These are phyloP conservation scores for Sordariomycetes sp. DNA, from an alignment of 2,329 filamentous ascomycete genomes.

Conservation along the genomic window DNA sequence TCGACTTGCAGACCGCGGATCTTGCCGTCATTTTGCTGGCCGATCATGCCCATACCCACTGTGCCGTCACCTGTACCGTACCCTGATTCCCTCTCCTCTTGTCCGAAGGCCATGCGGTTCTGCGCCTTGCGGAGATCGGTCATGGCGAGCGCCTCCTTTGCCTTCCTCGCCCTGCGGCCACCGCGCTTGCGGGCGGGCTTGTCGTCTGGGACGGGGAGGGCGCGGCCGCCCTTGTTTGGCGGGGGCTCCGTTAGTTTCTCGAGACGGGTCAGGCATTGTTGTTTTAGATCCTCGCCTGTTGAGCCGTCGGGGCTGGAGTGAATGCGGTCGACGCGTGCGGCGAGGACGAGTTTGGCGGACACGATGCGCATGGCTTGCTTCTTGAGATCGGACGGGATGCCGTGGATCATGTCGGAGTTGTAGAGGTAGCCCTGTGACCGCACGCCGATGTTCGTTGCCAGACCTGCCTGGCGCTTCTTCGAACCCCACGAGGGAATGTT, in stretches of 20 bases:
- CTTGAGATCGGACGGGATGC: constrained; percentile 78
- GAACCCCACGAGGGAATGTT: constrained; percentile 88
- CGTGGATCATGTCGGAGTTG: constrained; percentile 79
- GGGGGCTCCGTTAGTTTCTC: constrained; percentile 91
- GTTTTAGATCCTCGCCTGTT: constrained; percentile 71
- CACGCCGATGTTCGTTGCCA: constrained; percentile 87
- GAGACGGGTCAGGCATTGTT: constrained; percentile 74
- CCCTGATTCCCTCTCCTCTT: constrained; percentile 88
- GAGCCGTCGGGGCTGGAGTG: constrained; percentile 76
- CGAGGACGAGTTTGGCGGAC: constrained; percentile 86
- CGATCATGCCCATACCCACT: constrained; percentile 90
- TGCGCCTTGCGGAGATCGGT: constrained; percentile 93
- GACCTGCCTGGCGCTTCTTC: constrained; percentile 74
- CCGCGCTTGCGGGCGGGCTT: constrained; percentile 91
- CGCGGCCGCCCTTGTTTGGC: constrained; percentile 78
- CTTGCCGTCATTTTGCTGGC: constrained; percentile 76
- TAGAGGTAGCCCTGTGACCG: constrained; percentile 91
- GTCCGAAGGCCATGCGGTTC: constrained; percentile 91
- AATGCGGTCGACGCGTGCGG: constrained; percentile 80
- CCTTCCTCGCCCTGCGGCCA: constrained; percentile 80
- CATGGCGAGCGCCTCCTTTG: constrained; percentile 95
- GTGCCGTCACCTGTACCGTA: constrained; percentile 82
- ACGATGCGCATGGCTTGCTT: constrained; percentile 93
- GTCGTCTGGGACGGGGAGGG: constrained; percentile 87
- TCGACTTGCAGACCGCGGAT: constrained; percentile 86